phyloP scores from a whole-genome alignment of 2,329 filamentous ascomycete genomes.

The Aspergillus candidus region DNA sequence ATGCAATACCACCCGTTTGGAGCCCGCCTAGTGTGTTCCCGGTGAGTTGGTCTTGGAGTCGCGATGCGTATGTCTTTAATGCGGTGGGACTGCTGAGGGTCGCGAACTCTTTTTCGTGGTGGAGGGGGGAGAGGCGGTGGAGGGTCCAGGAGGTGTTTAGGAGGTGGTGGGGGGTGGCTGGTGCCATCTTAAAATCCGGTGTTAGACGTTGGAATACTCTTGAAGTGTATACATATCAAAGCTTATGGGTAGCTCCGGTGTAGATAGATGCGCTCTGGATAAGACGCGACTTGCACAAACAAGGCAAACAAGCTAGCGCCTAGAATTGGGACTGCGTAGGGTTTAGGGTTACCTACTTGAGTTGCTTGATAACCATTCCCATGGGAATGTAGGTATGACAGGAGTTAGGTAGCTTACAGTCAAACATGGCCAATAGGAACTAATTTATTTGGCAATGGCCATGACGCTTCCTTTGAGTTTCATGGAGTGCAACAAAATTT shows the following conservation, averaged over 20 bases:
- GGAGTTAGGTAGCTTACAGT: not conserved
- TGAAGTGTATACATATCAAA: too few species aligned
- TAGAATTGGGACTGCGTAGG: slow-evolving; percentile 1
- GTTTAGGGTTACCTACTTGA: not conserved
- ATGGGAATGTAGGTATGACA: not conserved
- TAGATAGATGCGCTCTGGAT: too few species aligned
- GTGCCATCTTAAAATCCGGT: slow-evolving; percentile 17
- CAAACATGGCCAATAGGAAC: not conserved
- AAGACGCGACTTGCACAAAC: slow-evolving; percentile 1
- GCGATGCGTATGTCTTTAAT: slow-evolving; percentile 43
- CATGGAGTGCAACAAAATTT: too few species aligned
- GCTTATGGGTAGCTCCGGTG: too few species aligned
- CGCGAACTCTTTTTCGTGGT: slow-evolving; percentile 39
- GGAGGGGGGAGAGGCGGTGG: slow-evolving; percentile 50
- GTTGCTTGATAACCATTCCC: too few species aligned
- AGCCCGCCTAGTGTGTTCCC: slow-evolving; percentile 45
- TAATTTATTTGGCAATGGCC: too few species aligned
- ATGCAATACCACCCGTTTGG: slow-evolving; percentile 17
- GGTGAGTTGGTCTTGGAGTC: slow-evolving; percentile 45
- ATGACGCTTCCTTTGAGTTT: too few species aligned
- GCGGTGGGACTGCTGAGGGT: slow-evolving; percentile 29
- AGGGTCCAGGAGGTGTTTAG: slow-evolving; percentile 51
- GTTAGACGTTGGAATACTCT: not conserved
- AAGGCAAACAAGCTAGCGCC: slow-evolving; percentile 7
- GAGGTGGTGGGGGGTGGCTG: slow-evolving; percentile 33